A percentile compares a stretch with the other conserved stretches of the same genome.
Conservation (phyloP, 768 basidiomycete species). For the Rhizopogon vulgaris region DNA sequence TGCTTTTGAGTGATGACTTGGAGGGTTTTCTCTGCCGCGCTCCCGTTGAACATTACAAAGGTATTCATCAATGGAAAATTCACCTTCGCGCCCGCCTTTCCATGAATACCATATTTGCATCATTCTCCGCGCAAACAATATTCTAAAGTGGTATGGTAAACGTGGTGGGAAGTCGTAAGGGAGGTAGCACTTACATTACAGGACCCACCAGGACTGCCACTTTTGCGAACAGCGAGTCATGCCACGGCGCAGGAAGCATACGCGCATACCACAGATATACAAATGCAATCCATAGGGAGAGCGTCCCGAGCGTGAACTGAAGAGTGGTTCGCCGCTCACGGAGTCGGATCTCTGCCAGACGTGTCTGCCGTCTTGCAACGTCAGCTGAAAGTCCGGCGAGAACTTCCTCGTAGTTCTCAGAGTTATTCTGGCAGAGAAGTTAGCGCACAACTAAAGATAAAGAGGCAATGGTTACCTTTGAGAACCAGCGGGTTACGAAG, state of each 20-base stretch:
- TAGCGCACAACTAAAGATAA: not conserved
- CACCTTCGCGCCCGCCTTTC: slow-evolving; percentile 79
- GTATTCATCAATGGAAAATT: not conserved
- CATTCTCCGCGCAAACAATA: slow-evolving; percentile 72
- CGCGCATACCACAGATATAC: slow-evolving; percentile 69
- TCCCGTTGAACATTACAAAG: not conserved
- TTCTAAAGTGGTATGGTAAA: slow-evolving; percentile 31
- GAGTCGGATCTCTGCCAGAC: slow-evolving; percentile 77
- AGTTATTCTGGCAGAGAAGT: slow-evolving; percentile 7
- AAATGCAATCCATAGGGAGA: slow-evolving; percentile 69
- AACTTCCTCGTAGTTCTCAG: slow-evolving; percentile 72
- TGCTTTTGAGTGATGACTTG: slow-evolving; percentile 70
- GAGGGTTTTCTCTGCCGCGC: slow-evolving; percentile 65
- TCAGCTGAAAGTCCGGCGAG: slow-evolving; percentile 60
- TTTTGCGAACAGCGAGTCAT: slow-evolving; percentile 29
- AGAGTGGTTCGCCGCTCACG: slow-evolving; percentile 77
- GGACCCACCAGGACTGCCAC: slow-evolving; percentile 63
- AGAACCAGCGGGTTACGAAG: slow-evolving; percentile 23
- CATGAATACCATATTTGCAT: slow-evolving; percentile 81
- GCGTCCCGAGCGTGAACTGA: slow-evolving; percentile 70
- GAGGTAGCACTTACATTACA: slow-evolving; percentile 53
- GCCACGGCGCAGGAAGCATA: slow-evolving; percentile 37
- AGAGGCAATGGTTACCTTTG: slow-evolving; percentile 14
- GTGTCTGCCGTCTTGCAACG: slow-evolving; percentile 67
- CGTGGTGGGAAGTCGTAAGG: not conserved